Conservation (phyloP, 192 early-diverging fungal species). For the Radiomyces spectabilis region DNA sequence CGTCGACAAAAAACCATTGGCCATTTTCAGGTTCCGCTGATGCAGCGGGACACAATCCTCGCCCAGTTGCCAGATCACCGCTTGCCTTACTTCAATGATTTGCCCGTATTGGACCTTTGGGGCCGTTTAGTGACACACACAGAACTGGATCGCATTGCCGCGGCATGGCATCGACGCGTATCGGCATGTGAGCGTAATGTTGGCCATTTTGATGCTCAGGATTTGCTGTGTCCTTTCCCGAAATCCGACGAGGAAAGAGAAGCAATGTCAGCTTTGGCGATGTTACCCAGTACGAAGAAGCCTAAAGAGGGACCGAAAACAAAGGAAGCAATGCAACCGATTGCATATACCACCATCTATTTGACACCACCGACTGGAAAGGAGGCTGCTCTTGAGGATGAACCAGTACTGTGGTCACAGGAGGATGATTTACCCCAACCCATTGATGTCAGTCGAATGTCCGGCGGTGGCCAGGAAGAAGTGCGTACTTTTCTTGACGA, state of each 20-base stretch:
- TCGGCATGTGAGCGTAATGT: slow-evolving; percentile 23
- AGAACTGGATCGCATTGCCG: slow-evolving; percentile 33
- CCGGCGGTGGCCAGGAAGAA: too few relatives aligned
- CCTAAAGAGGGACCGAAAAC: background rate
- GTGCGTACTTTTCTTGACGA: too few relatives aligned
- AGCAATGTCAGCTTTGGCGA: background rate
- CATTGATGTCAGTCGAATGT: too few relatives aligned
- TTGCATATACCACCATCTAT: slow-evolving; percentile 1
- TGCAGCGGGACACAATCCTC: slow-evolving; percentile 38
- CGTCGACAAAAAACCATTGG: slow-evolving; percentile 28
- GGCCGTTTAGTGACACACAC: slow-evolving; percentile 39
- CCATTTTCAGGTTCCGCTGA: slow-evolving; percentile 48
- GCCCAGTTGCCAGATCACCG: slow-evolving; percentile 41
- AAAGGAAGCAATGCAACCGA: slow-evolving; percentile 14
- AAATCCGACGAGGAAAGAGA: slow-evolving; percentile 5
- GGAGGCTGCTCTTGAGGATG: too few relatives aligned
- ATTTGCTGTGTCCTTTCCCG: slow-evolving; percentile 28
- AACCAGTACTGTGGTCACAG: too few relatives aligned
- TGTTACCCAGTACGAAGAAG: background rate
- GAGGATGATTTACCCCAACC: background rate
- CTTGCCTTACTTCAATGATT: slow-evolving; percentile 33
- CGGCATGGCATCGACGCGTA: slow-evolving; percentile 29
- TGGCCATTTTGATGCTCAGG: slow-evolving; percentile 23
- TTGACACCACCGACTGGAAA: background rate
- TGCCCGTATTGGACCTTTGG: slow-evolving; percentile 49